Base-by-base conservation (phyloP, 2,329 filamentous ascomycete genomes). In the Nigrospora sphaerica region DNA sequence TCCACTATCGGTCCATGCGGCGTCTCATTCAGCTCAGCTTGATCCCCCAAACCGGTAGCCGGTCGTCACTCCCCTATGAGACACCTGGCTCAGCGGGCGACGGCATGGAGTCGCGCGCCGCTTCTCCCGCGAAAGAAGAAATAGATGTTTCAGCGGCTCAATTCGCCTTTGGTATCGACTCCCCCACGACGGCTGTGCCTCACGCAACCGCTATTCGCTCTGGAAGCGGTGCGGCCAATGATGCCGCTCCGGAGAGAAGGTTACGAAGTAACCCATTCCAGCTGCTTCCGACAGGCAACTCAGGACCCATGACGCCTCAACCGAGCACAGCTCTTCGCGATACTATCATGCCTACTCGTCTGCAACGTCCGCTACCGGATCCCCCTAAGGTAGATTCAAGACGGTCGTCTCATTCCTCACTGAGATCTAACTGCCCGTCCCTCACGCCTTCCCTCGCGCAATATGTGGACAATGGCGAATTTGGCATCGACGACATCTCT, bases 1-100 rank as follows among this genome's bases (percentile, higher is more conserved):
- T 81, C 49, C 74, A 81, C 49, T 81, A 81, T 51, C 70, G 77
- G 31, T 76, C 73, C 7, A 73, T 69, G 70, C 63, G 67, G 11
- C 71, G 69, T 45, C 67, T 82, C 12, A 55, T 63, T 9, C 60
- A 67, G 32, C 64, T 80, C 11, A 74, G 73, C 45, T 59, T 81
- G 5, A 67, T 77, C 23, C 67, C 72, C 0, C 54, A 56, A 33
- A 37, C 47, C 4, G 53, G 55, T 14, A 32, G 44, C 16, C 45
- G 42, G 42, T n/a, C 37, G 23, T 44, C 40, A 16, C 35, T 46
- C 13, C 18, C 42, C 10, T n/a, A 23, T 17, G 10, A 37, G 14
- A 13, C 11, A 2, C 35, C 35, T n/a, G 44, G 14, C 16, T 38
- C 42, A 12, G n/a, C 39, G 19, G 28, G 18, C 16, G 11, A 35